These are phyloP conservation scores for Periconia sp. DNA, from an alignment of 2,329 filamentous ascomycete genomes.

Conservation along the genomic window DNA sequence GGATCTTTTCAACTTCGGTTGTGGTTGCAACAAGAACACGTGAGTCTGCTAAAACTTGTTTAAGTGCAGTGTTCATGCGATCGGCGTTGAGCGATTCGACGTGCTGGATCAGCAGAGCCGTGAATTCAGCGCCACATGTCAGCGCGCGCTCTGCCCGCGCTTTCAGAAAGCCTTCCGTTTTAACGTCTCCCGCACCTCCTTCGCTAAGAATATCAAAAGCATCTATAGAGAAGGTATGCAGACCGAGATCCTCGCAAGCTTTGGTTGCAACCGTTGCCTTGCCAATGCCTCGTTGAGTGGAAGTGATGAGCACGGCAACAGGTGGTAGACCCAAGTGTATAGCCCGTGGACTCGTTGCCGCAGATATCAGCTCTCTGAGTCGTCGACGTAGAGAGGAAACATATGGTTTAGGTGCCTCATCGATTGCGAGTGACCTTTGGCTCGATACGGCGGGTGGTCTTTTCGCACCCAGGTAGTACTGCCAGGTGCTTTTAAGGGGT, in stretches of 20 bases:
- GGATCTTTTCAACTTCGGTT: constrained; percentile 91
- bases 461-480: constrained; percentile 82
- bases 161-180: constrained; percentile 88
- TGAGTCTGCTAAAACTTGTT: constrained; percentile 77
- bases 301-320: constrained; percentile 83
- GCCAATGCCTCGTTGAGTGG: constrained; percentile 89
- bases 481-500: constrained; percentile 76
- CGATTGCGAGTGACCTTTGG: constrained; percentile 56
- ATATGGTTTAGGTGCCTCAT: constrained; percentile 46
- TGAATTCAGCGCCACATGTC: constrained; percentile 81
- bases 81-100: constrained; percentile 90
- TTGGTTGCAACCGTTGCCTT: constrained; percentile 77
- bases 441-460: constrained; percentile 61
- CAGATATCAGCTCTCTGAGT: constrained; percentile 80
- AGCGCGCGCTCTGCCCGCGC: constrained; percentile 86
- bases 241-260: constrained; percentile 83
- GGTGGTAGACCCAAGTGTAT: constrained; percentile 86
- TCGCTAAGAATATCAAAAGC: constrained; percentile 95
- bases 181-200: constrained; percentile 83
- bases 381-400: constrained; percentile 58
- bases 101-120: constrained; percentile 82
- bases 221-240: constrained; percentile 87
- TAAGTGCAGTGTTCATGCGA: constrained; percentile 81
- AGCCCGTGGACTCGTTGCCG: constrained; percentile 83
- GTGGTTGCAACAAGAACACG: constrained; percentile 91